Evolutionary conservation across 208 protist species (phyloP).

Genomic region (Crithidia brevicula): DNA sequence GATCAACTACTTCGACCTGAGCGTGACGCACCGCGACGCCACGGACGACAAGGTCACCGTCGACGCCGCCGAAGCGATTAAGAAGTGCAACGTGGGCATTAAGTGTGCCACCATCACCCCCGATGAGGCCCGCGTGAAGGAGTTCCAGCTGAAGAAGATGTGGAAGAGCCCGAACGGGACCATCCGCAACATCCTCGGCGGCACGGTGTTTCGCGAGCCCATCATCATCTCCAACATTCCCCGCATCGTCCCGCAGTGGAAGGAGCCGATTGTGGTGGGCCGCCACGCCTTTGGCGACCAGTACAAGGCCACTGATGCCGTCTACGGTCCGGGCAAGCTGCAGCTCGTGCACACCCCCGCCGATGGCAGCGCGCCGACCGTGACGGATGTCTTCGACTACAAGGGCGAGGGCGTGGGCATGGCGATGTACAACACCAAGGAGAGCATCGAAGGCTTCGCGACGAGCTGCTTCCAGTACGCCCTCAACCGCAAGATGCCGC

Average conservation of each 20-base stretch:
- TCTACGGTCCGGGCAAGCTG: conserved; percentile 89
- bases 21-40: conserved; percentile 93
- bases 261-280: conserved; percentile 96
- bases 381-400: conserved; percentile 92
- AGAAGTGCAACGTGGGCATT: conserved; percentile 95
- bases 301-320: conserved; percentile 96
- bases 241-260: conserved; percentile 94
- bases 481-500: conserved; percentile 86
- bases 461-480: conserved; percentile 95
- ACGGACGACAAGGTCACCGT: conserved; percentile 97
- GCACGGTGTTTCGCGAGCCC: conserved; percentile 98
- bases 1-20: conserved; percentile 97
- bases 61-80: conserved; percentile 95
- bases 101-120: conserved; percentile 99
- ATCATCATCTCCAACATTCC: conserved; percentile 96
- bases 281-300: conserved; percentile 97
- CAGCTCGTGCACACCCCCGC: conserved; percentile 94
- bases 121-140: conserved; percentile 96
- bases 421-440: conserved; percentile 97
- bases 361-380: conserved; percentile 64
- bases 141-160: conserved; percentile 98
- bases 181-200: conserved; percentile 98
- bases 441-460: conserved; percentile 96
- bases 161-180: conserved; percentile 99
- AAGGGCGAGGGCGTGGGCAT: conserved; percentile 85